Base-by-base conservation (phyloP, 345 rosid species). In the Ricinus communis region DNA sequence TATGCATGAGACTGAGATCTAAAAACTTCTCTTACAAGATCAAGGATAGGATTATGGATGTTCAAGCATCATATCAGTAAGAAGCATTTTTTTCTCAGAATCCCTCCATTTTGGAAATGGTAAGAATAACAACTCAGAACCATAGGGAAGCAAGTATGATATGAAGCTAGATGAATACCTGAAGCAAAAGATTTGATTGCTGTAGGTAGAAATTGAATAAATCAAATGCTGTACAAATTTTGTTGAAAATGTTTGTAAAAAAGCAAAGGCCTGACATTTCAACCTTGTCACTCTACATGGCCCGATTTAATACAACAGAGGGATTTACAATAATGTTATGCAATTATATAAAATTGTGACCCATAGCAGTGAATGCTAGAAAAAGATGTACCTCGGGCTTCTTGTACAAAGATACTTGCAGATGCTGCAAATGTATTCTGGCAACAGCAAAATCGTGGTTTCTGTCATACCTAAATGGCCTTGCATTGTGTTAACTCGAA, bases 331-430 rank as follows among this genome's bases (percentile, higher is more conserved):
- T 21, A 5, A 36, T 40, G 41, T 11, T 38, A 24, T 69, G 30
- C 51, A 40, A 55, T 36, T 21, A 55, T 9, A n/a, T 28, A 15
- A 30, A 46, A 5, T 16, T 4, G 4, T 50, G 22, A 50, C 4
- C 8, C 1, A 8, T 5, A 60, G 15, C 74, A 13, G 45, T 5
- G 31, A 15, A 1, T 7, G 51, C 63, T 45, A 25, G 27, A 71
- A 79, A 43, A 73, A 36, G 16, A 65, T 59, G 43, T 70, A 71
- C 73, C 58, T 68, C 38, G 11, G 41, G 70, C 76, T 53, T 72
- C 60, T 41, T 27, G 5, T 22, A 28, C 24, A 30, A 1, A 21
- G n/a, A 13, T 28, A 45, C 36, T 40, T 40, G 21, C 13, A 7
- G 36, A n/a, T 38, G 7, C 19, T 25, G 13, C 19, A 10, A 62